phyloP scores from a whole-genome alignment of 2,329 filamentous ascomycete genomes.

The Clonostachys rosea region DNA sequence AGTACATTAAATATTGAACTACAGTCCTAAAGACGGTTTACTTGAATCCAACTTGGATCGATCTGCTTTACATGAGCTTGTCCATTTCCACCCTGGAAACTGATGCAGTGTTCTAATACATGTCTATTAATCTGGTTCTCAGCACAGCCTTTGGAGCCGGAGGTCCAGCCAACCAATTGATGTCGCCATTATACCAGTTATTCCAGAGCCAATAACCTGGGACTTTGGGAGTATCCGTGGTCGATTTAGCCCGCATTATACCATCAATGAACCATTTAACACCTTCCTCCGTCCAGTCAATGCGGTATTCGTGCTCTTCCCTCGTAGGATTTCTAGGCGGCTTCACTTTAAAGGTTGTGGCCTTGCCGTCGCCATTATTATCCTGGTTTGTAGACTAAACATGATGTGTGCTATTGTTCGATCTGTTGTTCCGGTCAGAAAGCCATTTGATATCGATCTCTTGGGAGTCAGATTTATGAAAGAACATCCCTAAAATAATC shows the following conservation, averaged over 20 bases:
- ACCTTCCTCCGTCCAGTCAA: slow-evolving; percentile 18
- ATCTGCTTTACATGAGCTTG: no score
- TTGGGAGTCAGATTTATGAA: slow-evolving; percentile 16
- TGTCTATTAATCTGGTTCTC: slow-evolving; percentile 17
- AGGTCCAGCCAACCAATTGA: slow-evolving; percentile 19
- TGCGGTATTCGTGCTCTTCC: slow-evolving; percentile 20
- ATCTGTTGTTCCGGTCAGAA: slow-evolving; percentile 15
- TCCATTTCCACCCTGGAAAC: no score
- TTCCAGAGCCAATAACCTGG: slow-evolving; percentile 17
- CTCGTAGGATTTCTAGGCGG: slow-evolving; percentile 13
- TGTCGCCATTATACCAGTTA: slow-evolving; percentile 22
- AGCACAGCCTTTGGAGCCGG: slow-evolving; percentile 17
- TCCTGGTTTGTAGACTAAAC: slow-evolving; percentile 24
- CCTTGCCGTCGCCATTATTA: slow-evolving; percentile 6
- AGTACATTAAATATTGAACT: no score
- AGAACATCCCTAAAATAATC: slow-evolving; percentile 17
- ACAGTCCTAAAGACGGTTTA: no score
- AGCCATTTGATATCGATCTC: slow-evolving; percentile 25
- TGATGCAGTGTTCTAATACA: slow-evolving; percentile 17
- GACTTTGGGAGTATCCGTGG: slow-evolving; percentile 11
- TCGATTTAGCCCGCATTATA: slow-evolving; percentile 13
- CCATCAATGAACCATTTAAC: slow-evolving; percentile 19
- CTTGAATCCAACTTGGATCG: no score
- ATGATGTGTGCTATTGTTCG: slow-evolving; percentile 13
- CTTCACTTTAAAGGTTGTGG: background rate